These are phyloP conservation scores for Cicer judaicum DNA, from an alignment of 306 rosid genomes.

Conservation along the genomic window DNA sequence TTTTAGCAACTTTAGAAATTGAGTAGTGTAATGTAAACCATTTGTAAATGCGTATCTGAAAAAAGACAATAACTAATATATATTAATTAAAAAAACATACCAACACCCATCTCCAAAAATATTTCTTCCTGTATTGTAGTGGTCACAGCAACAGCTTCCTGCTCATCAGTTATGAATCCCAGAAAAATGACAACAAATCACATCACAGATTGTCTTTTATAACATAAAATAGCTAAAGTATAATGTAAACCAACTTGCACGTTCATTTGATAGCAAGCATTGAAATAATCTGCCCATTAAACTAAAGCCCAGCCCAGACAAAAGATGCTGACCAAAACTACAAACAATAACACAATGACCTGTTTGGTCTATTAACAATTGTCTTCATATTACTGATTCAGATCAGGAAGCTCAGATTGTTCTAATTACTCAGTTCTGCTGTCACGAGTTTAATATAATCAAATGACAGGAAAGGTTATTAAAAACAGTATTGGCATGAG, in stretches of 20 bases:
- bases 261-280: not conserved
- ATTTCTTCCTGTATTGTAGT: slow-evolving; percentile 90
- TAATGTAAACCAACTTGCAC: not conserved
- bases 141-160: slow-evolving; percentile 92
- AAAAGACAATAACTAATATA: not conserved
- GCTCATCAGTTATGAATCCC: slow-evolving; percentile 38
- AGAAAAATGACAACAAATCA: slow-evolving; percentile 31
- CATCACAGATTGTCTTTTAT: slow-evolving; percentile 20
- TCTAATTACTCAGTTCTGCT: not conserved
- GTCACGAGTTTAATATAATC: not conserved
- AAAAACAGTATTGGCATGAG: slow-evolving; percentile 77
- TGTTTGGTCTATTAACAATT: not conserved
- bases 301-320: not conserved
- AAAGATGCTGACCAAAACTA: not conserved
- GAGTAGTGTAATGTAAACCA: no score
- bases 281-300: not conserved
- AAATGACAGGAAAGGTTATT: not conserved
- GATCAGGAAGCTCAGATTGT: not conserved
- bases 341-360: not conserved
- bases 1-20: no score
- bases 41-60: no score
- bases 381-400: slow-evolving; percentile 6
- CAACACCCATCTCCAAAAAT: slow-evolving; percentile 82
- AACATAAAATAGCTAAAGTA: not conserved
- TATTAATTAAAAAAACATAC: slow-evolving; percentile 49